Percentiles rank a stretch among this genome's conserved stretches.
Conservation (phyloP, 805 yeast species). For the Zygosaccharomyces bisporus region DNA sequence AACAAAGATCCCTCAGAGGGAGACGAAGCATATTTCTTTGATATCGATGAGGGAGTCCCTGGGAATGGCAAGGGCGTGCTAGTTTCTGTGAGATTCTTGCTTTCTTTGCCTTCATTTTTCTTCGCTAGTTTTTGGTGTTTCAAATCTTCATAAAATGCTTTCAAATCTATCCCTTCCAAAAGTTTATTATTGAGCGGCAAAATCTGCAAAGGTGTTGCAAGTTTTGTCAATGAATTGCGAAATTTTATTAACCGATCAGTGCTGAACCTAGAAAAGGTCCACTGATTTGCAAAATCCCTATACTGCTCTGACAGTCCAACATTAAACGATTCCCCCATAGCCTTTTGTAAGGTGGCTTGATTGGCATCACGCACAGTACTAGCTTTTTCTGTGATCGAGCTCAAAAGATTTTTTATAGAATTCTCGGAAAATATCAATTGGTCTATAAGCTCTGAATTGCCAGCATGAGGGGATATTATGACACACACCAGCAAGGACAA, state of each 20-base stretch:
- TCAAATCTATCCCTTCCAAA: constrained; percentile 21
- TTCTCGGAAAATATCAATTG: constrained; percentile 27
- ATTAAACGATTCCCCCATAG: constrained; percentile 34
- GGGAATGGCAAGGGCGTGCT: constrained; percentile 22
- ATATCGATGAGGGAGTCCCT: constrained; percentile 37
- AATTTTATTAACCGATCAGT: constrained; percentile 34
- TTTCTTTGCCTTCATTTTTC: not conserved
- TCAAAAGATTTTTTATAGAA: constrained; percentile 28
- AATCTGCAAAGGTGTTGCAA: constrained; percentile 40
- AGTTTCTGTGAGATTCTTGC: constrained; percentile 7
- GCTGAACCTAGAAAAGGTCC: constrained; percentile 37
- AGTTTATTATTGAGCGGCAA: constrained; percentile 35
- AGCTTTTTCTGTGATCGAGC: constrained; percentile 21
- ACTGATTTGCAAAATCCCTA: constrained; percentile 43
- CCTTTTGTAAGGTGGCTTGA: constrained; percentile 26
- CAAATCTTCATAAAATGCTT: constrained; percentile 15
- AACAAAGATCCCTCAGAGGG: constrained; percentile 8
- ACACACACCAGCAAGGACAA: constrained; percentile 38
- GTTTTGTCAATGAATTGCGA: constrained; percentile 43
- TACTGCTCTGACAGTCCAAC: constrained; percentile 40
- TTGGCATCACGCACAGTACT: constrained; percentile 16
- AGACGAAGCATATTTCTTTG: constrained; percentile 22
- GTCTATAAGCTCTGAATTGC: constrained; percentile 35
- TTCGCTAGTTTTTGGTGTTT: not conserved
- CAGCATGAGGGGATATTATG: constrained; percentile 40